phyloP scores from a whole-genome alignment of 139 green algal species.

The Penium margaritaceum region DNA sequence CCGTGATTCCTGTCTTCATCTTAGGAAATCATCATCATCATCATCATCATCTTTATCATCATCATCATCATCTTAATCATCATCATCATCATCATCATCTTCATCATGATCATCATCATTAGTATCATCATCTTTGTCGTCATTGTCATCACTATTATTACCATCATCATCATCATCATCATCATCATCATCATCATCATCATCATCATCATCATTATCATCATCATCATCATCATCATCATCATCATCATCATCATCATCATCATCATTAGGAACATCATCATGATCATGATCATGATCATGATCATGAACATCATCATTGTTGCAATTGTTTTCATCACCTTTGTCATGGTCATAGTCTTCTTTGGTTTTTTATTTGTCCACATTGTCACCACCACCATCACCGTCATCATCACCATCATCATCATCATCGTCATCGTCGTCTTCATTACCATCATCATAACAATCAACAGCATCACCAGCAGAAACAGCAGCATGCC shows the following conservation, averaged over 20 bases:
- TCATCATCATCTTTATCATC: not conserved
- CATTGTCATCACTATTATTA: not conserved
- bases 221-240: slow-evolving; percentile 17
- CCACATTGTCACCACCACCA: not conserved
- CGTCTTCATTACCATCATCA: not conserved
- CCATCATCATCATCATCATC: slow-evolving; percentile 12
- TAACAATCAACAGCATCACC: not conserved
- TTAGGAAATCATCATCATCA: not conserved
- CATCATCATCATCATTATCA: slow-evolving; percentile 14
- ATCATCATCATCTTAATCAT: not conserved
- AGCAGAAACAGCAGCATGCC: not conserved
- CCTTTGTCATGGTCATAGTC: not conserved
- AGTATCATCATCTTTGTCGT: not conserved
- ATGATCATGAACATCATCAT: slow-evolving; percentile 14
- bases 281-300: slow-evolving; percentile 11
- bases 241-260: slow-evolving; percentile 20
- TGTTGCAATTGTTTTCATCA: not conserved
- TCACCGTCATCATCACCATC: not conserved
- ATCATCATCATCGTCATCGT: slow-evolving; percentile 4
- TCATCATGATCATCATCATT: not conserved
- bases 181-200: slow-evolving; percentile 13
- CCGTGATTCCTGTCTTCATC: not conserved
- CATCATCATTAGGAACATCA: not conserved
- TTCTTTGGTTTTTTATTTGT: no score
- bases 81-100: not conserved